Evolutionary conservation across 1,139 yeast genomes (phyloP), one percentile per base, ranked within the genome.

Genomic region (Candida glucosophila): DNA sequence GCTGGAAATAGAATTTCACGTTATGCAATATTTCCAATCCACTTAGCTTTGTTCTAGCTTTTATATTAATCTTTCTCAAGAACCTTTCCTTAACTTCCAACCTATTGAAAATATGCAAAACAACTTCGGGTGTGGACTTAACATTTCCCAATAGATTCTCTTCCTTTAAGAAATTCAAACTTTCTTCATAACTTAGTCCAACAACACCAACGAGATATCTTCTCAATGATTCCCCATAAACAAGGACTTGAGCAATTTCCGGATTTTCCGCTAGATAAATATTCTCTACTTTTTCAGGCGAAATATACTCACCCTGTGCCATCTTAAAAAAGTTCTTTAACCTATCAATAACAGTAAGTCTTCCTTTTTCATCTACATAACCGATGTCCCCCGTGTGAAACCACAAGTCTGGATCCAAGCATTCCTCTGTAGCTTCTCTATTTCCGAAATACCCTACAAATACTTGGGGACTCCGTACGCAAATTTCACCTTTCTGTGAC

Each of bases 381-480:
- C 60, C 65, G 33, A 58, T 51, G 32, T 58, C 66, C 11, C 66
- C 65, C 3, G 61, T 49, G 25, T 42, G 44, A 37, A 55, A 57
- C 64, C 64, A 58, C 9, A 58, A 61, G 15, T 43, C 48, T 18
- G 37, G 35, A 13, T 31, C 35, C 15, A 44, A 26, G 6, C 37
- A 36, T 25, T 42, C 41, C 2, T 27, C 33, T 2, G 60, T 55
- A 25, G 41, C 53, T 22, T 36, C 41, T 5, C 42, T 40, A 33
- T 73, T 70, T 43, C 76, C 69, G 54, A 51, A 78, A 51, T 81
- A 80, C n/a, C 67, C 71, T 17, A 43, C 40, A 46, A 79, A 77
- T 19, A 74, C 58, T 42, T 74, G 82, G 4, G 81, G 75, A 2
- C 92, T 90, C 29, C 88, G 60, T 19, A 80, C 45, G 47, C 69